Evolutionary conservation across 75 land plant species (phyloP), one percentile per base, ranked within the genome.

Genomic region (Selaginella tamariscina): DNA sequence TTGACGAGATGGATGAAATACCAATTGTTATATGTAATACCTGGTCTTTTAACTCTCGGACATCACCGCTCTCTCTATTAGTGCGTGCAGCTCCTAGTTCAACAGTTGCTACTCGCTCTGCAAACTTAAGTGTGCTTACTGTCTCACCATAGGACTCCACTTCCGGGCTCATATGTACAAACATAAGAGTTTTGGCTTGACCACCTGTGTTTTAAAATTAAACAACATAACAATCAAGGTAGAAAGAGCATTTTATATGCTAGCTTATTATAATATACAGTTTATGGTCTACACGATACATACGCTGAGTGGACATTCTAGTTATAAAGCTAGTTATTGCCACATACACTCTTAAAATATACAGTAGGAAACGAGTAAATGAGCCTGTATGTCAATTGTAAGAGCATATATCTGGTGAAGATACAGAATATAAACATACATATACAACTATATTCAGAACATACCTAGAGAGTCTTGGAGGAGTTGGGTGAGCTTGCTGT

Each of bases 131-230:
- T 2, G 67, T 65, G 26, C 67, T 65, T 28, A 65, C 9, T 9
- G 67, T 28, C 67, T 65, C 67, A 29, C 32, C 8, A 65, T 24
- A 65, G 20, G 67, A 65, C 18, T 31, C 67, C 24, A 31, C 8
- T 2, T 59, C 62, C 29, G 70, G 70, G 32, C 65, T 68, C 22
- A 68, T 68, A 0, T 68, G 65, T 54, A 68, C 70, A 68, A 68
- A 68, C 70, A 68, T 68, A 21, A 68, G 70, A 30, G 70, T 54
- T 54, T 68, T 68, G 22, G 65, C 65, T 1, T 68, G 24, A 11
- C 66, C 70, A 2, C 70, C 70, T 68, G 62, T 13, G 31, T 22
- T 13, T 9, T 15, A 24, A 28, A 2, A 32, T 24, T 54, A 28
- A 24, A 65, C n/a, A 27, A 39, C 49, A 39, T 15, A 15, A 39